Percentiles rank a stretch among this genome's conserved stretches.
These are phyloP conservation scores for Penicillium antarcticum DNA, from an alignment of 495 filamentous ascomycete genomes.

Conservation along the genomic window DNA sequence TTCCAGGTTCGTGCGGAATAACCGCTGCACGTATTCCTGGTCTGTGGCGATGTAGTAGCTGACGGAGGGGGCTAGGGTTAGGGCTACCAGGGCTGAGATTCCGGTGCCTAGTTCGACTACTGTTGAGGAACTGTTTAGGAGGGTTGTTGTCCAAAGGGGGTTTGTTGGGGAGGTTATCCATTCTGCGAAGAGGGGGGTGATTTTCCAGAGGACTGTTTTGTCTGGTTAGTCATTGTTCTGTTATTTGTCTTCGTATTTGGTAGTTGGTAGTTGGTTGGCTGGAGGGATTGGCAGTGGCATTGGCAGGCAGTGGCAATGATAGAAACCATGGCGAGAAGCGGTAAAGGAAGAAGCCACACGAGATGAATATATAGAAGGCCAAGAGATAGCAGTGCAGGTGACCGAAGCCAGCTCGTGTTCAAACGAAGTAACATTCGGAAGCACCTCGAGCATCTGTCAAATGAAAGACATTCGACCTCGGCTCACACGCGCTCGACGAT, in stretches of 20 bases:
- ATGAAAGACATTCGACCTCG: not conserved
- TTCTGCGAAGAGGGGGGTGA: slow-evolving; percentile 79
- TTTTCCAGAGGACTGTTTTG: slow-evolving; percentile 77
- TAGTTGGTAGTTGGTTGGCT: not conserved
- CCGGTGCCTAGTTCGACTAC: slow-evolving; percentile 87
- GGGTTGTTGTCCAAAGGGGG: slow-evolving; percentile 55
- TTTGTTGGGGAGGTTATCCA: slow-evolving; percentile 71
- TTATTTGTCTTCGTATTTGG: not conserved
- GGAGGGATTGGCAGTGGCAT: not conserved
- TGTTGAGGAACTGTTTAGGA: slow-evolving; percentile 53
- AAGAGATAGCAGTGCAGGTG: too few species aligned
- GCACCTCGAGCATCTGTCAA: not conserved
- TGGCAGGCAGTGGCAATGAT: not conserved
- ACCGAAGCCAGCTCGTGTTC: not conserved
- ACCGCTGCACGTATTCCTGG: slow-evolving; percentile 75
- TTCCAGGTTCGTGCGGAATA: slow-evolving; percentile 70
- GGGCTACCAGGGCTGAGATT: slow-evolving; percentile 71
- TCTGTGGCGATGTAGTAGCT: slow-evolving; percentile 77
- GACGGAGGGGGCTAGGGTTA: slow-evolving; percentile 60
- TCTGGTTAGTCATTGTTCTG: not conserved
- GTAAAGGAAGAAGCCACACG: too few species aligned
- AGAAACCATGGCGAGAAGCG: too few species aligned
- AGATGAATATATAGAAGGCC: too few species aligned
- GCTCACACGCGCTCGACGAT: not conserved
- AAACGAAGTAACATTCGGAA: not conserved